Evolutionary conservation across 495 filamentous ascomycete genomes (phyloP), one percentile per base, ranked within the genome.

Genomic region (Aspergillus nidulans): DNA sequence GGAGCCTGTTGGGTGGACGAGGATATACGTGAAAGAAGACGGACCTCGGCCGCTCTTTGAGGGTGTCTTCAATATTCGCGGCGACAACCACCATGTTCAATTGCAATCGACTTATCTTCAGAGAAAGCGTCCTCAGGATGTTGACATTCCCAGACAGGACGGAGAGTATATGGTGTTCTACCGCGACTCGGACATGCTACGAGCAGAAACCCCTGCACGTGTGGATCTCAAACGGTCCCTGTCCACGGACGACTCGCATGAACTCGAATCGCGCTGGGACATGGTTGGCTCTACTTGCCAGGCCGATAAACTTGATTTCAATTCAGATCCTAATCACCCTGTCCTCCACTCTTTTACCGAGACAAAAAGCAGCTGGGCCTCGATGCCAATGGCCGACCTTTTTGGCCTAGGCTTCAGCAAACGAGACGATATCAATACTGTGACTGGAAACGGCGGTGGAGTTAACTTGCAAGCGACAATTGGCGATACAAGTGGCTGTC

Each of bases 111-210:
- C 82, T 34, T 98, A 94, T 62, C 77, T 81, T 63, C 78, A 82
- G 60, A 95, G 90, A 49, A 82, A 82, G 61, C 84, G 89, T 55
- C 68, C 68, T 1, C 73, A 85, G n/a, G 94, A 98, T 67, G 87
- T 88, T n/a, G 71, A 77, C 21, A 67, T 90, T 13, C 80, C 84
- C 44, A 63, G 69, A 26, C 73, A 65, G 16, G 80, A 75, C 2
- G 80, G 84, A 18, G 91, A 96, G 45, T 90, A 83, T 63, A 96
- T 98, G 94, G 72, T 96, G 19, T 80, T 96, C 5, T 97, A 86
- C 71, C 82, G 92, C 32, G 92, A 98, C 67, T 94, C 90, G 28
- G 95, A 98, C 67, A 84, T 94, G 66, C 70, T 75, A 24, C 67
- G 57, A 10, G 23, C 23, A 8, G 49, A 52, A 7, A 24, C 38